Conservation (phyloP, 441 rosid species). For the Pelargonium fulgidum region DNA sequence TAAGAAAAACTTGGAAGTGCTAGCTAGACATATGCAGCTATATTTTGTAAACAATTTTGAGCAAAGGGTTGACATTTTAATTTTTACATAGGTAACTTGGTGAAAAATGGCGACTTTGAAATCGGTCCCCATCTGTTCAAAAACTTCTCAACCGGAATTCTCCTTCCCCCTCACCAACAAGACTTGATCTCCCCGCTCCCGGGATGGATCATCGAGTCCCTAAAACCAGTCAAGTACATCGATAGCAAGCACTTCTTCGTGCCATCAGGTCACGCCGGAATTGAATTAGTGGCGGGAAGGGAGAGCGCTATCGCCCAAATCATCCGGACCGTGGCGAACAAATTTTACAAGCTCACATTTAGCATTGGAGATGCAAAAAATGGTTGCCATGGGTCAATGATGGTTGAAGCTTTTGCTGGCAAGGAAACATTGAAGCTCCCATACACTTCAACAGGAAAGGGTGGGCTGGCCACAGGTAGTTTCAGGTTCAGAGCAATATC, state of each 20-base stretch:
- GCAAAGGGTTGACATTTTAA: not conserved
- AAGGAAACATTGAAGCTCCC: conserved; percentile 29
- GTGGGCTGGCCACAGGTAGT: conserved; percentile 32
- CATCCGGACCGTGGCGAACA: conserved; percentile 35
- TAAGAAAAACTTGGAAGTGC: too few relatives aligned
- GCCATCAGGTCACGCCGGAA: conserved; percentile 37
- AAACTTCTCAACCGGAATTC: conserved; percentile 51
- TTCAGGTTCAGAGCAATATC: conserved; percentile 35
- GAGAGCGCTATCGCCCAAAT: conserved; percentile 58
- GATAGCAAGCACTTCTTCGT: conserved; percentile 46
- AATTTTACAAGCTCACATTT: conserved; percentile 37
- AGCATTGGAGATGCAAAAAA: conserved; percentile 48
- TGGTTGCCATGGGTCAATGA: conserved; percentile 54
- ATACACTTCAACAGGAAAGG: conserved; percentile 32
- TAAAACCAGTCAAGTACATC: conserved; percentile 52
- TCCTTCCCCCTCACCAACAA: conserved; percentile 38
- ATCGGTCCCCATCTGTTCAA: conserved; percentile 50
- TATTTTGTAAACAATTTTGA: too few relatives aligned
- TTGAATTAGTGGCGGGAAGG: conserved; percentile 51
- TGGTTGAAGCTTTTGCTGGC: conserved; percentile 51
- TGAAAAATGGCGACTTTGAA: conserved; percentile 54
- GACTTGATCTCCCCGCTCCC: conserved; percentile 48
- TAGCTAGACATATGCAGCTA: too few relatives aligned
- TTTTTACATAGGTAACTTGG: conserved; percentile 32
- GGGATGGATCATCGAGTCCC: conserved; percentile 57